These are phyloP conservation scores for Talaromyces sp. DNA, from an alignment of 2,329 filamentous ascomycete genomes.

Conservation along the genomic window DNA sequence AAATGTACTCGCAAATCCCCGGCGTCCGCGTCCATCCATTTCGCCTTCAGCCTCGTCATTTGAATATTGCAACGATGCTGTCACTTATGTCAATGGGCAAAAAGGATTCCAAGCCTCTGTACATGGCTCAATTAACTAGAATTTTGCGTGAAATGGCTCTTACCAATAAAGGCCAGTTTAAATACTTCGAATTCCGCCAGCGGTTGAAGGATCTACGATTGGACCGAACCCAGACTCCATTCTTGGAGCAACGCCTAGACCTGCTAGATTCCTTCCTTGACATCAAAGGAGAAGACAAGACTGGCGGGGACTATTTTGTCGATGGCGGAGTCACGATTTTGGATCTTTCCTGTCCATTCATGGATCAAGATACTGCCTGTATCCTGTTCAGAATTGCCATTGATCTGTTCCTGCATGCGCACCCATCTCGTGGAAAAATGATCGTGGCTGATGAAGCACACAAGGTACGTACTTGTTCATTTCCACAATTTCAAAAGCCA, in stretches of 20 bases:
- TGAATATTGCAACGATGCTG: constrained; percentile 23
- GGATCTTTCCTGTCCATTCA: constrained; percentile 68
- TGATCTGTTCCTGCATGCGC: constrained; percentile 58
- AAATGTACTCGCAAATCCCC: constrained; percentile 22
- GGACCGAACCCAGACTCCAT: constrained; percentile 15
- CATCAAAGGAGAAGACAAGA: constrained; percentile 13
- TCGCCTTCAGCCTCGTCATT: constrained; percentile 19
- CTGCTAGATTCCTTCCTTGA: constrained; percentile 23
- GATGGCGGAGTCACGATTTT: constrained; percentile 53
- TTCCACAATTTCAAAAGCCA: background rate
- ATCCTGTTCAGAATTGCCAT: constrained; percentile 68
- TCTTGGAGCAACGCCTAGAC: constrained; percentile 23
- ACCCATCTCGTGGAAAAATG: constrained; percentile 50
- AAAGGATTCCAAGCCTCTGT: constrained; percentile 19
- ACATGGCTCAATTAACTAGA: constrained; percentile 22
- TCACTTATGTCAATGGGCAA: constrained; percentile 24
- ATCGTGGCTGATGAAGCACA: constrained; percentile 73
- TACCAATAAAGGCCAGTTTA: constrained; percentile 16
- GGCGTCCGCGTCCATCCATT: constrained; percentile 20
- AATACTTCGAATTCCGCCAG: constrained; percentile 22
- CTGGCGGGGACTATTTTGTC: constrained; percentile 12
- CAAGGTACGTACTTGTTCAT: constrained; percentile 45
- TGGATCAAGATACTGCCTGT: constrained; percentile 63
- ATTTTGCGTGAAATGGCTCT: constrained; percentile 25
- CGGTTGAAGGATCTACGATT: constrained; percentile 16